phyloP scores from a whole-genome alignment of 129 eudicot species.

The Saposhnikovia divaricata region DNA sequence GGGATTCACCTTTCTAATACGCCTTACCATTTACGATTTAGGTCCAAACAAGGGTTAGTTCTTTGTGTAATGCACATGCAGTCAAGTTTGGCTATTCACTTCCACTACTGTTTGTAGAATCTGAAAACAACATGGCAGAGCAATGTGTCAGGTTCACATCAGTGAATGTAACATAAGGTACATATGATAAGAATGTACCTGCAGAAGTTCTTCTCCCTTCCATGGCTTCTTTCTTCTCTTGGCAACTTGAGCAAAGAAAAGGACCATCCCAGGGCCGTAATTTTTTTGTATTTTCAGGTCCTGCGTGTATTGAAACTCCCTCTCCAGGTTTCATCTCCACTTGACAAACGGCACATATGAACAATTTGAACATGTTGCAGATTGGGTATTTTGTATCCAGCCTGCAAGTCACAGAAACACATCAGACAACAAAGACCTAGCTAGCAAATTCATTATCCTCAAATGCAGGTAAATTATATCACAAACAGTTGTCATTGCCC shows the following conservation, averaged over 20 bases:
- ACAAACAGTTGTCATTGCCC: not conserved
- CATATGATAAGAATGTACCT: slow-evolving; percentile 28
- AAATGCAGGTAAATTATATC: not conserved
- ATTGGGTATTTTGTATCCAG: slow-evolving; percentile 78
- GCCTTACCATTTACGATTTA: slow-evolving; percentile 27
- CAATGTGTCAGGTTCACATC: not conserved
- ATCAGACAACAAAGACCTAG: slow-evolving; percentile 15
- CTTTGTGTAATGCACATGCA: slow-evolving; percentile 1
- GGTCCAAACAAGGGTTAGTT: slow-evolving; percentile 19
- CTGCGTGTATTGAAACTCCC: slow-evolving; percentile 76
- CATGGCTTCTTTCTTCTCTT: slow-evolving; percentile 94
- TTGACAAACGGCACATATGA: slow-evolving; percentile 82
- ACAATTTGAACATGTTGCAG: slow-evolving; percentile 84
- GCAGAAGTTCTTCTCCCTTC: slow-evolving; percentile 80
- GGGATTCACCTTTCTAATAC: slow-evolving; percentile 18
- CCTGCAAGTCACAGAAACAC: slow-evolving; percentile 38
- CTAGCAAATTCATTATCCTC: not conserved
- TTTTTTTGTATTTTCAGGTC: slow-evolving; percentile 33
- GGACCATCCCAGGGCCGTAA: slow-evolving; percentile 97
- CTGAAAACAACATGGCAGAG: slow-evolving; percentile 31
- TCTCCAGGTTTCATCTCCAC: slow-evolving; percentile 86
- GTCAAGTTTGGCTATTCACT: slow-evolving; percentile 47
- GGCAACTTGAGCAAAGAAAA: slow-evolving; percentile 80
- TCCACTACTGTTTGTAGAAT: slow-evolving; percentile 40
- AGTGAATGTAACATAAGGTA: not conserved